A percentile compares a stretch with the other conserved stretches of the same genome.
These are phyloP conservation scores for Cercospora janseana DNA, from an alignment of 2,329 filamentous ascomycete species.

Conservation along the genomic window DNA sequence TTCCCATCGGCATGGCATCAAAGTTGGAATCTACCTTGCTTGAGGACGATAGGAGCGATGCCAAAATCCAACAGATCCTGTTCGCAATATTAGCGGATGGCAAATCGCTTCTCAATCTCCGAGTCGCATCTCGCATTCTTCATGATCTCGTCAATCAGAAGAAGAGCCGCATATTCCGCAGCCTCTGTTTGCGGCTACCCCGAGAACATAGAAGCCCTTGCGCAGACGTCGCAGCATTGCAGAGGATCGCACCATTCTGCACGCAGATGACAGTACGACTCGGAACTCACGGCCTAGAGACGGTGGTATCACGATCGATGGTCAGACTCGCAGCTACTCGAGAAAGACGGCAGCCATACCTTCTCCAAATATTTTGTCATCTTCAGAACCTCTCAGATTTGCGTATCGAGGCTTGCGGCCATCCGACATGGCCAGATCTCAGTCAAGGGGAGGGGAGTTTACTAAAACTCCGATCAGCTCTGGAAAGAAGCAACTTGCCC, in stretches of 20 bases:
- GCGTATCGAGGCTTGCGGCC: conserved; percentile 29
- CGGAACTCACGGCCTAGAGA: no score
- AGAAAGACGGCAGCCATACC: no score
- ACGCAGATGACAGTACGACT: conserved; percentile 5
- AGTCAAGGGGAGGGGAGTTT: conserved; percentile 31
- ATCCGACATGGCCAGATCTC: conserved; percentile 34
- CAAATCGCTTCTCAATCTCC: conserved; percentile 20
- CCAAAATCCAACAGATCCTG: conserved; percentile 15
- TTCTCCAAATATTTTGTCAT: conserved; percentile 21
- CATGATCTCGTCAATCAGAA: conserved; percentile 7
- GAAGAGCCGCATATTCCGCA: conserved; percentile 9
- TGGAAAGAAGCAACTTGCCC: conserved; percentile 28
- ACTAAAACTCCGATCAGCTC: conserved; percentile 29
- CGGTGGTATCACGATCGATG: no score
- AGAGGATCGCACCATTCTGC: conserved; percentile 8
- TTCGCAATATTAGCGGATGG: conserved; percentile 21
- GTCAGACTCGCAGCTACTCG: no score
- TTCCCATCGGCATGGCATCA: conserved; percentile 19
- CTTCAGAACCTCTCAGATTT: conserved; percentile 17
- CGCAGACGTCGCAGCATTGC: conserved; percentile 1
- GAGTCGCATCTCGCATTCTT: conserved; percentile 18
- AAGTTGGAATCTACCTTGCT: conserved; percentile 25
- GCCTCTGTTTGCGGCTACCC: conserved; percentile 3
- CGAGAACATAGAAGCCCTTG: not conserved
- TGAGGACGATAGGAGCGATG: conserved; percentile 10